Evolutionary conservation across 108 stramenopile genomes (phyloP).

Genomic region (Cyclotella distinguenda): DNA sequence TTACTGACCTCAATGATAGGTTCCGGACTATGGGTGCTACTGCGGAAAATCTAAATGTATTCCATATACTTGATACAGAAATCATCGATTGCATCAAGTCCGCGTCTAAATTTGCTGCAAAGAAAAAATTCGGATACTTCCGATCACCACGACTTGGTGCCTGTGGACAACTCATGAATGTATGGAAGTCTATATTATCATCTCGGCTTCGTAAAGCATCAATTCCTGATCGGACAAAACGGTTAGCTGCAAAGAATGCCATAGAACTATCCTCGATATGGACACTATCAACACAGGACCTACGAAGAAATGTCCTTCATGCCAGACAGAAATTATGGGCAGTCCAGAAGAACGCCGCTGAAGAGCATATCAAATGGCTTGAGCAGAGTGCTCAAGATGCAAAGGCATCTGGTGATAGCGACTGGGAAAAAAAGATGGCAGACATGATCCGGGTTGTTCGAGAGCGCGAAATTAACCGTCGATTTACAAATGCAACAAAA

Average conservation of each 20-base stretch:
- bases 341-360: constrained; percentile 6
- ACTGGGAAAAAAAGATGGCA: constrained; percentile 10
- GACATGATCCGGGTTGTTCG: background rate
- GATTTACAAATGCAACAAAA: background rate
- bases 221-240: no score
- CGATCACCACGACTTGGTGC: no score
- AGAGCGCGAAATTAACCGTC: background rate
- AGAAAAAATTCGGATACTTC: no score
- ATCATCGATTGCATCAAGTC: no score
- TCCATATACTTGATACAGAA: no score
- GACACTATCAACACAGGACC: background rate
- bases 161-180: no score
- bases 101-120: no score
- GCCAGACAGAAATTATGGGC: background rate
- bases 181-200: no score
- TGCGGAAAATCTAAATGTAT: no score
- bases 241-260: background rate
- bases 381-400: constrained; percentile 7
- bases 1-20: no score
- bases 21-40: no score
- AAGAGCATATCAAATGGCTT: background rate
- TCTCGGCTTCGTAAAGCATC: no score
- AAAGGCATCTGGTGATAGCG: background rate
- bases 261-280: background rate
- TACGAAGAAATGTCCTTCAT: background rate